These are phyloP conservation scores for Phytopythium delawarense DNA, from an alignment of 352 stramenopile genomes.

Conservation along the genomic window DNA sequence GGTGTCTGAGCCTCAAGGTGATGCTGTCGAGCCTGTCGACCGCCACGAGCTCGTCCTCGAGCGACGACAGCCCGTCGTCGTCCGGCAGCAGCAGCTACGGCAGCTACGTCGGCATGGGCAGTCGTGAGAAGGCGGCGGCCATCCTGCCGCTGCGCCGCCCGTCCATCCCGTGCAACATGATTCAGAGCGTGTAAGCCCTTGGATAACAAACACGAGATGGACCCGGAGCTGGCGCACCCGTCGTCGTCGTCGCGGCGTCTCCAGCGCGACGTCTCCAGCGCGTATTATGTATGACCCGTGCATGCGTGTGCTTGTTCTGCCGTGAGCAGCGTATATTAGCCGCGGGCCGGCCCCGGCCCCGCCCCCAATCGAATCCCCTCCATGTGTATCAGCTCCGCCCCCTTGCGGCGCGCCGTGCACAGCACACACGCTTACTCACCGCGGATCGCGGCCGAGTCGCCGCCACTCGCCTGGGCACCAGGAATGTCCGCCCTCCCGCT, in stretches of 20 bases:
- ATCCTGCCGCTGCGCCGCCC: slow-evolving; percentile 10
- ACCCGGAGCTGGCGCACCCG: not conserved
- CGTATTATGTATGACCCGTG: not conserved
- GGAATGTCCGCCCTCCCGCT: too few species aligned
- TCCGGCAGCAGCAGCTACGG: not conserved
- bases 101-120: not conserved
- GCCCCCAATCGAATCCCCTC: too few species aligned
- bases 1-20: slow-evolving; percentile 50
- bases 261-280: not conserved
- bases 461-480: too few species aligned
- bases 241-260: not conserved
- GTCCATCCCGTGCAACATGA: slow-evolving; percentile 21
- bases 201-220: slow-evolving; percentile 5
- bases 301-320: not conserved
- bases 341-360: too few species aligned
- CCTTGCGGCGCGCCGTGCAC: too few species aligned
- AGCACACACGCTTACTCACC: too few species aligned
- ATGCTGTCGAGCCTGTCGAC: slow-evolving; percentile 40
- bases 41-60: slow-evolving; percentile 4
- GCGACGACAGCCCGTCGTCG: slow-evolving; percentile 4
- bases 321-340: too few species aligned
- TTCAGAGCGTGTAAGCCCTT: slow-evolving; percentile 16
- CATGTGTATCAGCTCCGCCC: too few species aligned
- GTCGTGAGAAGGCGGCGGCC: slow-evolving; percentile 3
- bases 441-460: too few species aligned